Percentiles rank a stretch among this genome's conserved stretches.
These are phyloP conservation scores for Murraya koenigii DNA, from an alignment of 345 rosid genomes.

Conservation along the genomic window DNA sequence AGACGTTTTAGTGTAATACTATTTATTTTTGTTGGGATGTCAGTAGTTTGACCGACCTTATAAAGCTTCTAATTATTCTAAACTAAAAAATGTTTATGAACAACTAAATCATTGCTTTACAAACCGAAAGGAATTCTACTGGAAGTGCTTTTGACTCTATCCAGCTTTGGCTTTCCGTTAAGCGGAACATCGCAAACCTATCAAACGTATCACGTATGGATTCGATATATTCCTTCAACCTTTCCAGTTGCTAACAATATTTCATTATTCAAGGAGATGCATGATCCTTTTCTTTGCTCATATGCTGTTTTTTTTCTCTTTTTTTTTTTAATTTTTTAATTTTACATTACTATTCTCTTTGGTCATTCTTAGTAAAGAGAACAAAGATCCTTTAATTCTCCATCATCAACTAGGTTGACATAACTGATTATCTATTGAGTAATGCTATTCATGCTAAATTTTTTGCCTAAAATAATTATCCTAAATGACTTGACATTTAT, in stretches of 20 bases:
- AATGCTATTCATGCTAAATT: too few species aligned
- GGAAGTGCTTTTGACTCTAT: constrained; percentile 12
- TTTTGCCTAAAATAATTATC: too few species aligned
- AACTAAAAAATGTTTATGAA: background rate
- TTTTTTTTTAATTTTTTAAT: too few species aligned
- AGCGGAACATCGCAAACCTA: background rate
- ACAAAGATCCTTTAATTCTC: background rate
- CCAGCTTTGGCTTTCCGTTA: constrained; percentile 3
- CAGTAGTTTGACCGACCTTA: constrained; percentile 11
- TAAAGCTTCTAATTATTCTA: background rate
- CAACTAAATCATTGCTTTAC: constrained; percentile 1
- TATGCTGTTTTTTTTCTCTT: background rate
- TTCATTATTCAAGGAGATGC: too few species aligned
- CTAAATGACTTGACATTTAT: too few species aligned
- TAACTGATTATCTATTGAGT: background rate
- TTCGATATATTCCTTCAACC: background rate
- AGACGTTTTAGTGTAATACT: too few species aligned
- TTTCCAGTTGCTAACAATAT: too few species aligned
- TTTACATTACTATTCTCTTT: background rate
- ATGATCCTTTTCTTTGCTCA: too few species aligned
- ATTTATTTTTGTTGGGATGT: background rate
- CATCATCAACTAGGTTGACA: background rate
- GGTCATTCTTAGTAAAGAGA: constrained; percentile 8
- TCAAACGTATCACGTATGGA: background rate
- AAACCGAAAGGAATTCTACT: constrained; percentile 10